These are phyloP conservation scores for Pseudozyma sp. DNA, from an alignment of 1,284 basidiomycete genomes.

Conservation along the genomic window DNA sequence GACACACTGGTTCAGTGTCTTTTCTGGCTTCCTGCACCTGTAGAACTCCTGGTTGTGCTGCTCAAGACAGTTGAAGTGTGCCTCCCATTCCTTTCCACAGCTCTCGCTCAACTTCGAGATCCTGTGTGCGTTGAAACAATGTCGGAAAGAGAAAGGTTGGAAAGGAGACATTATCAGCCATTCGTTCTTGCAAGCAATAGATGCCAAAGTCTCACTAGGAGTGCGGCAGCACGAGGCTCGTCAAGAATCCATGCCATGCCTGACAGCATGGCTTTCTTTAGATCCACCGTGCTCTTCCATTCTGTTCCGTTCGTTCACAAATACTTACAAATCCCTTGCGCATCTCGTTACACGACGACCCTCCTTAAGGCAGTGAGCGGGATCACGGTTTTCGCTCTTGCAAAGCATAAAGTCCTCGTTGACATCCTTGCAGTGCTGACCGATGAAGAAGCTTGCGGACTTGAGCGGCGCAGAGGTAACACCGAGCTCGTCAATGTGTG, in stretches of 20 bases:
- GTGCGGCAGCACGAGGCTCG: too few species aligned
- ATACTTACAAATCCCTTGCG: conserved; percentile 86
- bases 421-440: conserved; percentile 92
- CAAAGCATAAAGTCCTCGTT: conserved; percentile 99
- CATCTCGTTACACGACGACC: conserved; percentile 96
- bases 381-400: conserved; percentile 89
- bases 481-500: conserved; percentile 90
- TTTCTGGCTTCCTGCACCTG: conserved; percentile 89
- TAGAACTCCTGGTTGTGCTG: conserved; percentile 96
- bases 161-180: conserved; percentile 3
- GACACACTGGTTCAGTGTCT: conserved; percentile 91
- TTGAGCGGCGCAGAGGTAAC: conserved; percentile 93
- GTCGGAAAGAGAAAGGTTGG: not conserved
- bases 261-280: not conserved
- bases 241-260: not conserved
- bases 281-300: not conserved
- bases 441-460: conserved; percentile 96
- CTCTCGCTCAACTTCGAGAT: conserved; percentile 93
- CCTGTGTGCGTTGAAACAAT: conserved; percentile 71
- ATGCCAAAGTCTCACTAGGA: too few species aligned
- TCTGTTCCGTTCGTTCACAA: not conserved
- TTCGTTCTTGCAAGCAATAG: not conserved
- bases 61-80: conserved; percentile 96
- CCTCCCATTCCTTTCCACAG: conserved; percentile 87
- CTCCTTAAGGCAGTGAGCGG: conserved; percentile 94